phyloP scores from a whole-genome alignment of 1,284 basidiomycete genomes.

The Tilletia walkeri region DNA sequence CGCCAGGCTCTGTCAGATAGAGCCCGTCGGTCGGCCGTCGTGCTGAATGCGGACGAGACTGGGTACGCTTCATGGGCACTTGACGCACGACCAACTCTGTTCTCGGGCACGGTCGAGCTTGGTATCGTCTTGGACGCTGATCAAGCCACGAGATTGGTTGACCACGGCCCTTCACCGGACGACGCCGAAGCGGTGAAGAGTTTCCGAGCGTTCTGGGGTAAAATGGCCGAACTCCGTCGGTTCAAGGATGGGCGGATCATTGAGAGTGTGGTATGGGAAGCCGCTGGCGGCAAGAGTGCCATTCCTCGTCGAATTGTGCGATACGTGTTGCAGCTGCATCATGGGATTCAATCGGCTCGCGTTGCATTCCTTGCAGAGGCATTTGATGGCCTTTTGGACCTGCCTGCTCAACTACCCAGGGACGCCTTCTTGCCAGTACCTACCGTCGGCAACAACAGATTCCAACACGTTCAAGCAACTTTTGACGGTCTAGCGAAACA shows the following conservation, averaged over 20 bases:
- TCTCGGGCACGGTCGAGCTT: slow-evolving; percentile 37
- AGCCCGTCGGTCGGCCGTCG: slow-evolving; percentile 33
- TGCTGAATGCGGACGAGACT: slow-evolving; percentile 28
- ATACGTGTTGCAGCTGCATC: slow-evolving; percentile 74
- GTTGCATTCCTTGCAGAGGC: slow-evolving; percentile 62
- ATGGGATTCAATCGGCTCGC: slow-evolving; percentile 63
- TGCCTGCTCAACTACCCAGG: slow-evolving; percentile 39
- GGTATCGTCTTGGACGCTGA: slow-evolving; percentile 39
- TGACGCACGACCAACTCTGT: slow-evolving; percentile 24
- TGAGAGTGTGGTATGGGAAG: slow-evolving; percentile 88
- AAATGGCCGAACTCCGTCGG: slow-evolving; percentile 85
- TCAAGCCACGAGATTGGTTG: slow-evolving; percentile 51
- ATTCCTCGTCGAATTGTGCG: slow-evolving; percentile 74
- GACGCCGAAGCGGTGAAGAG: slow-evolving; percentile 59
- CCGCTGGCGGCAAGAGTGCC: slow-evolving; percentile 56
- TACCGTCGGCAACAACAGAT: slow-evolving; percentile 58
- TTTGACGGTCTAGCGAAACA: slow-evolving; percentile 77
- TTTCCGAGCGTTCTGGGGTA: slow-evolving; percentile 88
- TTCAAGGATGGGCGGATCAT: slow-evolving; percentile 93
- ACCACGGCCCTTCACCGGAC: slow-evolving; percentile 60
- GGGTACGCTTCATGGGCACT: slow-evolving; percentile 31
- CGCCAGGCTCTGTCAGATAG: slow-evolving; percentile 33
- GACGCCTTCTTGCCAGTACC: slow-evolving; percentile 50
- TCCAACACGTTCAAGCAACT: slow-evolving; percentile 72
- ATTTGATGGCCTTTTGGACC: slow-evolving; percentile 69